A percentile compares a stretch with the other conserved stretches of the same genome.
phyloP scores from a whole-genome alignment of 2,329 filamentous ascomycete species.

The Lithohypha guttulata region DNA sequence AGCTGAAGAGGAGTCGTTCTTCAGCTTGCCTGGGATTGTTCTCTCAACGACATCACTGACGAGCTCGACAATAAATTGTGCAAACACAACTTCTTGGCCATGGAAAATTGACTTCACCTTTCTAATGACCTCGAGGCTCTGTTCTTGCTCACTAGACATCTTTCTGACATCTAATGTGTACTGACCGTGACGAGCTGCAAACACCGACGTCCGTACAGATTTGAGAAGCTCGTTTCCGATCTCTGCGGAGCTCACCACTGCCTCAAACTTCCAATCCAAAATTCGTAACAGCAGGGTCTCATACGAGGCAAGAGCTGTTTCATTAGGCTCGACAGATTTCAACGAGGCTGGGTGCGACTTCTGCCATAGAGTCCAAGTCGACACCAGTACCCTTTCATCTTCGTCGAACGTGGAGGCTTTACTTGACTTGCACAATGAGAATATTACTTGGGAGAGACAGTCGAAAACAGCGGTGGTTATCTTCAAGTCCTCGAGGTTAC shows the following conservation, averaged over 20 bases:
- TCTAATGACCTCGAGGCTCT: constrained; percentile 11
- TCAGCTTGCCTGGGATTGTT: too few relatives aligned
- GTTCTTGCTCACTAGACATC: constrained; percentile 18
- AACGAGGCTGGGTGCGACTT: constrained; percentile 16
- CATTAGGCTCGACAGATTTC: constrained; percentile 13
- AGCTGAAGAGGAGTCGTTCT: too few relatives aligned
- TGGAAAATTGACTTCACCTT: constrained; percentile 19
- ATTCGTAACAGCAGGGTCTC: constrained; percentile 14
- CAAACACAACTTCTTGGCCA: too few relatives aligned
- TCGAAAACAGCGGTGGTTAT: neutral
- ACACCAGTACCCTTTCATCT: constrained; percentile 19
- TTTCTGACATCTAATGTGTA: constrained; percentile 22
- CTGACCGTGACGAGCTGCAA: constrained; percentile 16
- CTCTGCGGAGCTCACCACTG: constrained; percentile 11
- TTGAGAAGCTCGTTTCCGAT: constrained; percentile 3
- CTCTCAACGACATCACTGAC: constrained; percentile 54
- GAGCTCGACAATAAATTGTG: constrained; percentile 63
- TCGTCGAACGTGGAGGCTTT: neutral
- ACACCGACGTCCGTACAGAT: constrained; percentile 12
- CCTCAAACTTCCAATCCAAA: constrained; percentile 10
- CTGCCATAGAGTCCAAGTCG: constrained; percentile 13
- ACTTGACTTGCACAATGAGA: neutral
- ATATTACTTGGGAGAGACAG: constrained; percentile 1
- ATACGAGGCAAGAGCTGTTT: constrained; percentile 21
- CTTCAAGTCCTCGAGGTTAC: neutral